phyloP scores from a whole-genome alignment of 1,139 yeast species.

The Zygoascus sp. region DNA sequence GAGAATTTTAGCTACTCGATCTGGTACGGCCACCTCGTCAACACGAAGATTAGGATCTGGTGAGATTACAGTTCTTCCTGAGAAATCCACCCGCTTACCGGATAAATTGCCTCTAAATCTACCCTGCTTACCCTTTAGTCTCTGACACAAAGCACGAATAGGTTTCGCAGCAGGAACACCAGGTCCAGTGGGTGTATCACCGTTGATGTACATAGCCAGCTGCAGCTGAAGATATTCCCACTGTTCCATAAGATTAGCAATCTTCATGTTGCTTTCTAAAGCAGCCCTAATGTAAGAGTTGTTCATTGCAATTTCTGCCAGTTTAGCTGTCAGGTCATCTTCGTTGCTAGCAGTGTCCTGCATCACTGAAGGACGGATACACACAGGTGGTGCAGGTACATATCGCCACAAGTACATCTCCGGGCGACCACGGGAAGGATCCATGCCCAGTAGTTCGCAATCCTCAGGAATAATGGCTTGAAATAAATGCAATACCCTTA shows the following conservation, averaged over 20 bases:
- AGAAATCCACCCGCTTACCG: conserved; percentile 97
- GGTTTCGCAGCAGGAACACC: conserved; percentile 60
- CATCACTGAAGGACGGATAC: conserved; percentile 97
- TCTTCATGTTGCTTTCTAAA: conserved; percentile 87
- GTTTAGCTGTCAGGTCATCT: conserved; percentile 92
- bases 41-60: conserved; percentile 95
- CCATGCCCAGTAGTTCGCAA: conserved; percentile 89
- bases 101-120: conserved; percentile 96
- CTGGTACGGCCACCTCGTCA: conserved; percentile 98
- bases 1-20: conserved; percentile 88
- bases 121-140: conserved; percentile 98
- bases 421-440: conserved; percentile 85
- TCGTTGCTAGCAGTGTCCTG: conserved; percentile 92
- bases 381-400: conserved; percentile 97
- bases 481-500: conserved; percentile 81
- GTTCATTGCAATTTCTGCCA: conserved; percentile 96
- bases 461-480: conserved; percentile 81
- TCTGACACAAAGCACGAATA: conserved; percentile 93
- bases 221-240: conserved; percentile 97
- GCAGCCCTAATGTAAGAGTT: conserved; percentile 91
- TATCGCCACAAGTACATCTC: conserved; percentile 97
- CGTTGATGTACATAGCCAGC: conserved; percentile 95
- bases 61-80: conserved; percentile 96
- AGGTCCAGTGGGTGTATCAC: conserved; percentile 64
- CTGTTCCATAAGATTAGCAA: conserved; percentile 92